Conservation (phyloP, 768 basidiomycete species). For the Tephrocybe sp. region DNA sequence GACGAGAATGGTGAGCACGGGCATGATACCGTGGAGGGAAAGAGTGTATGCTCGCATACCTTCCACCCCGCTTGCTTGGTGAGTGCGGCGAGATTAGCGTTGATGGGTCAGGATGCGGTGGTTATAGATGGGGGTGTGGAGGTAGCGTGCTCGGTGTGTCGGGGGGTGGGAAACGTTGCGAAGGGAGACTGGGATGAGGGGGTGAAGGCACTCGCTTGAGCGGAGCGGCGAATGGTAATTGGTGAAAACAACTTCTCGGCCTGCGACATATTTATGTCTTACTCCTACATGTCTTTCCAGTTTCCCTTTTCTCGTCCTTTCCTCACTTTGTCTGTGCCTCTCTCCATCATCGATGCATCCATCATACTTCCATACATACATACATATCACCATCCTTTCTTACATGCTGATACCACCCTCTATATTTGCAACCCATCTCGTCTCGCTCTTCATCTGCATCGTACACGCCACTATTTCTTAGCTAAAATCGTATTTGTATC, state of each 20-base stretch:
- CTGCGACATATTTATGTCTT: neutral
- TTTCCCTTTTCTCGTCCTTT: too few relatives aligned
- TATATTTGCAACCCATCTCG: too few relatives aligned
- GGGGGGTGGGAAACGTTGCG: conserved; percentile 59
- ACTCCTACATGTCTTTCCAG: neutral
- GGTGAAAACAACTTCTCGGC: too few relatives aligned
- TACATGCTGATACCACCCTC: neutral
- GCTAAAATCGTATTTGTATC: neutral
- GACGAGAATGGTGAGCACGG: neutral
- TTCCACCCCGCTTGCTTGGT: conserved; percentile 80
- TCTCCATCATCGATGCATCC: neutral
- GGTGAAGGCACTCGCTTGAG: conserved; percentile 24
- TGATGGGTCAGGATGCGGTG: conserved; percentile 54
- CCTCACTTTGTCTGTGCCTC: neutral
- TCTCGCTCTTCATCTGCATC: too few relatives aligned
- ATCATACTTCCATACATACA: neutral
- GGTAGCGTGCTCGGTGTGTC: conserved; percentile 75
- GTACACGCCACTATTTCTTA: too few relatives aligned
- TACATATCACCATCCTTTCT: neutral
- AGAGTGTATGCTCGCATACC: conserved; percentile 54
- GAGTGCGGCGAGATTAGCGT: conserved; percentile 60
- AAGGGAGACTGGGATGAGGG: conserved; percentile 62
- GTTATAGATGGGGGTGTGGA: conserved; percentile 47
- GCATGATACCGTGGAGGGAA: conserved; percentile 7
- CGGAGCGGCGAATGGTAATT: too few relatives aligned